Evolutionary conservation across 768 basidiomycete species (phyloP), one percentile per base, ranked within the genome.

Genomic region (Leccinum ochraceum): DNA sequence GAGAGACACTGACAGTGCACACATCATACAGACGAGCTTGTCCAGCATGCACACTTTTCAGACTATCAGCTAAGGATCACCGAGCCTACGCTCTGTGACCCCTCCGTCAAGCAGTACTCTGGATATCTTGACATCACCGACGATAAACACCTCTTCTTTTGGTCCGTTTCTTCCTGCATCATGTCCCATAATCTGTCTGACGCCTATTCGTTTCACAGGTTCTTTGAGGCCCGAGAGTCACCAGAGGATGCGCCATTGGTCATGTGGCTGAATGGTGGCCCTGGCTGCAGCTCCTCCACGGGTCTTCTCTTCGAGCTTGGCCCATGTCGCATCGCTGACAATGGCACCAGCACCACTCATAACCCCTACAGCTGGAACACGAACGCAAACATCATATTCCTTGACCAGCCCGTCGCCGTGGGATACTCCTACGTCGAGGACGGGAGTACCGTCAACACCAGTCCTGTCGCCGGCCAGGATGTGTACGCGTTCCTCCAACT

Each of bases 301-400:
- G 95, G 95, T 10, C 83, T 97, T 24, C 79, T 98, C 16, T 93
- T 96, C 66, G 95, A 98, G 70, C 86, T 96, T 22, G 96, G 96
- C 0, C 95, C 96, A 0, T 98, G 96, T 75, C 76, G 75, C 32
- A 80, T 98, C 62, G 76, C 82, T 17, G 76, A 92, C 48, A 79
- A 86, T 1, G 93, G 94, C 36, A 76, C 77, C 60, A 88, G 87
- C 76, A 86, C 86, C 16, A 87, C 85, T 1, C 68, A 70, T 70
- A 98, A 99, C 76, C 82, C 85, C 6, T 71, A 91, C 79, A 88
- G 88, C 65, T 99, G 96, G 96, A 99, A 88, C 67, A 80, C 78
- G 44, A 76, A 88, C 63, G 83, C 86, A 24, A 86, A 86, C 65
- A 70, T 83, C 22, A 82, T 85, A 61, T 84, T 83, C 75, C 80